Evolutionary conservation across 2,329 filamentous ascomycete genomes (phyloP), one percentile per base, ranked within the genome.

Genomic region (Aureobasidium sp.): DNA sequence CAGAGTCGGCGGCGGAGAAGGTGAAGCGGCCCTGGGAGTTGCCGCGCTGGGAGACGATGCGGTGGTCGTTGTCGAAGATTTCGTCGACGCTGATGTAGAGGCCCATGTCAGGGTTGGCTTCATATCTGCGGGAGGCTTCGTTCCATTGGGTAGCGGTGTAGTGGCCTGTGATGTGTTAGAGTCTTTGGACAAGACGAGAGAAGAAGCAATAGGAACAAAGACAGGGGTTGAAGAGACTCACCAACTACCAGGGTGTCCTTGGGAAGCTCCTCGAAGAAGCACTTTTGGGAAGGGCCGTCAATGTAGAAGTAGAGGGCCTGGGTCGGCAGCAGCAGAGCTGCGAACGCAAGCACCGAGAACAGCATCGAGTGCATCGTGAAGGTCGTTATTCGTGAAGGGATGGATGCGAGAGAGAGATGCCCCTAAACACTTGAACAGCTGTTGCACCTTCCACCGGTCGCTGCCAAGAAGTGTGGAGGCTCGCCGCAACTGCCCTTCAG

Each of bases 241-340:
- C 85, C 94, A 64, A 97, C 92, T 62, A 99, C 93, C 63, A 99
- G 80, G 15, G 94, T 97, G 76, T 96, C 93, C 81, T 97, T 97
- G 67, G 94, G 92, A 64, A 99, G 84, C 77, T 97, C 93, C 80
- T 99, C 94, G 79, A 89, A 96, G 85, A 99, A 99, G 79, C 94
- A 99, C 79, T 95, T 97, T 68, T 90, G 88, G 67, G 84, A 80
- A 55, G 84, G 83, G 71, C 89, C 90, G 74, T 97, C 91, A 75
- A 97, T 87, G 81, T 89, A 97, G 82, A 99, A 96, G 85, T 96
- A 93, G 63, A 99, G 84, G 62, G 92, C 91, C 73, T 91, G 88
- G 65, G 88, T 85, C 64, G 86, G 85, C 73, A 64, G 82, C 72
- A 68, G 78, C 76, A 73, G 65, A 11, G 69, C 69, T 41, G 64